Percentiles rank a stretch among this genome's conserved stretches.
Conservation (phyloP, 352 stramenopile species). For the Phytopythium litorale region DNA sequence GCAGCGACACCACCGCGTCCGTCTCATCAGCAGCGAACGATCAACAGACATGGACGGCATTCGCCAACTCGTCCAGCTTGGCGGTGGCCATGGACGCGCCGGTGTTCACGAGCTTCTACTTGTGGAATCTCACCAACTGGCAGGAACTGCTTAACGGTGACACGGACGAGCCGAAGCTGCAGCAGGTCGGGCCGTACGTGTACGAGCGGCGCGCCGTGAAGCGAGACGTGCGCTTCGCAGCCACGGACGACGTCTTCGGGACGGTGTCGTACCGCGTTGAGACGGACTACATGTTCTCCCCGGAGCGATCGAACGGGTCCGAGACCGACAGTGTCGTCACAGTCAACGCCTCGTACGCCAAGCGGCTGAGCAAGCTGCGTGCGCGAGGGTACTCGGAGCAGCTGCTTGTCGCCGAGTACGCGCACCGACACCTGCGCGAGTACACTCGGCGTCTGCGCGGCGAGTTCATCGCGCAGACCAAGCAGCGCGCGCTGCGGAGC, state of each 20-base stretch:
- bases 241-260: conserved; percentile 16
- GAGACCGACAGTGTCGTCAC: conserved; percentile 51
- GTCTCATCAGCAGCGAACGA: background rate
- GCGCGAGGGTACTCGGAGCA: conserved; percentile 44
- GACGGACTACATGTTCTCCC: conserved; percentile 38
- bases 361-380: conserved; percentile 42
- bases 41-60: conserved; percentile 11
- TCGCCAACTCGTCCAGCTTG: conserved; percentile 25
- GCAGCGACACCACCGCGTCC: background rate
- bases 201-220: conserved; percentile 67
- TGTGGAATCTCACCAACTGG: conserved; percentile 72
- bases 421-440: conserved; percentile 38
- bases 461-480: conserved; percentile 57
- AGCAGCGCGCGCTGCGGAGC: conserved; percentile 42
- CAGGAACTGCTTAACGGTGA: conserved; percentile 27
- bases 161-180: conserved; percentile 19
- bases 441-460: conserved; percentile 37
- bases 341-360: conserved; percentile 58
- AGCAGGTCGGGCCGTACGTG: conserved; percentile 60
- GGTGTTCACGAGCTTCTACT: conserved; percentile 53
- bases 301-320: conserved; percentile 55
- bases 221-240: conserved; percentile 36
- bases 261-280: conserved; percentile 50
- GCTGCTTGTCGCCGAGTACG: conserved; percentile 56
- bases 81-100: conserved; percentile 46